These are phyloP conservation scores for Garcileccinum viscosum DNA, from an alignment of 1,284 basidiomycete species.

Conservation along the genomic window DNA sequence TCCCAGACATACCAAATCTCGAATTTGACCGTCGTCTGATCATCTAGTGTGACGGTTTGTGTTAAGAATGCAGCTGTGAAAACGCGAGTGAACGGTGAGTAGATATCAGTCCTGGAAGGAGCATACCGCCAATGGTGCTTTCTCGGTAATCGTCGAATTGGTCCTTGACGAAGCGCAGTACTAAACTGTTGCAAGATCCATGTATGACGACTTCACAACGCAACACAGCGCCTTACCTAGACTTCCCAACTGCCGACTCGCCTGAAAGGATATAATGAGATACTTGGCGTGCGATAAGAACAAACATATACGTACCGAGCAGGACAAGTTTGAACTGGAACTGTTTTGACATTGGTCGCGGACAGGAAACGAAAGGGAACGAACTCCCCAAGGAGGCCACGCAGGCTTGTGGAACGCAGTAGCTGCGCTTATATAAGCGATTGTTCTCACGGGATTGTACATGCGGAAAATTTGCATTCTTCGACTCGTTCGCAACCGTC, in stretches of 20 bases:
- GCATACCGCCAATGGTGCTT: constrained; percentile 82
- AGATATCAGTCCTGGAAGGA: constrained; percentile 8
- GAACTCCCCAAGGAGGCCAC: constrained; percentile 6
- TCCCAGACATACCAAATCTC: constrained; percentile 85
- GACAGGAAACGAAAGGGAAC: constrained; percentile 18
- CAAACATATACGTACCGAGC: constrained; percentile 63
- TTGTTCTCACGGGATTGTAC: constrained; percentile 34
- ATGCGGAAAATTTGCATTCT: constrained; percentile 34
- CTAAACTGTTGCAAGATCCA: constrained; percentile 63
- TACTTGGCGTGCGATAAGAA: constrained; percentile 1
- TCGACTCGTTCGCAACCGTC: constrained; percentile 29
- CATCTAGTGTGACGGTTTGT: constrained; percentile 91
- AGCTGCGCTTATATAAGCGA: constrained; percentile 31
- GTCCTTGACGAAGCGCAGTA: constrained; percentile 94
- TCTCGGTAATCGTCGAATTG: constrained; percentile 98
- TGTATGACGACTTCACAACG: constrained; percentile 10
- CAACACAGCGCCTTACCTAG: constrained; percentile 60
- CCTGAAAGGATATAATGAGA: constrained; percentile 52
- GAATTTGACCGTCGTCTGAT: constrained; percentile 92
- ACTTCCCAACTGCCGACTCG: constrained; percentile 98
- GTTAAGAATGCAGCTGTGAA: constrained; percentile 90
- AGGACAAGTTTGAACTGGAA: constrained; percentile 92
- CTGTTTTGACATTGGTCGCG: constrained; percentile 75
- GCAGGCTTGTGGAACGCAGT: constrained; percentile 12
- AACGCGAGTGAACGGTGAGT: constrained; percentile 23